Conservation (phyloP, 2,329 filamentous ascomycete species). For the Colletotrichum plurivorum region DNA sequence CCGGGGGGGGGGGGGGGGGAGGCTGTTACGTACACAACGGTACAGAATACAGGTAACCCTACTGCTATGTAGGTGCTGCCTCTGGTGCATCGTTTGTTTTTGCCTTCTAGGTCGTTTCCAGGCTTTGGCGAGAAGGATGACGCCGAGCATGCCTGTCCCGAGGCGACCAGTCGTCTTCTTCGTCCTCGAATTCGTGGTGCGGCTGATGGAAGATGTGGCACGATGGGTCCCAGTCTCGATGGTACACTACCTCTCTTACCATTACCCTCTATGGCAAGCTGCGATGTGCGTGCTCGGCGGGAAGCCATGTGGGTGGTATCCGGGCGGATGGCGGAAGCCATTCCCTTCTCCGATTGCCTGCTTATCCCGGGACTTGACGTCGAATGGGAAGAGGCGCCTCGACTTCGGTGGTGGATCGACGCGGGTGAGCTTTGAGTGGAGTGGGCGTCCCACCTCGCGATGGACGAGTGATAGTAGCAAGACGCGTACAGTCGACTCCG, state of each 20-base stretch:
- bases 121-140: neutral
- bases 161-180: conserved; percentile 7
- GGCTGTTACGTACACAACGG: neutral
- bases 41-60: too few species aligned
- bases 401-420: conserved; percentile 18
- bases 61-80: neutral
- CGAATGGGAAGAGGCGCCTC: conserved; percentile 17
- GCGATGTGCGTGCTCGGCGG: conserved; percentile 22
- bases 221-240: conserved; percentile 17
- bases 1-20: too few species aligned
- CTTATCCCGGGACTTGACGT: conserved; percentile 7
- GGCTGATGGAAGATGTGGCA: conserved; percentile 24
- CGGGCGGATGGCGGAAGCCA: conserved; percentile 29
- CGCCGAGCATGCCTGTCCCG: conserved; percentile 4
- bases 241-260: neutral
- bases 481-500: conserved; percentile 12
- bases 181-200: conserved; percentile 1
- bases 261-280: conserved; percentile 3
- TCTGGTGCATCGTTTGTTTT: neutral
- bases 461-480: conserved; percentile 10
- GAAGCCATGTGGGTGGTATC: conserved; percentile 33
- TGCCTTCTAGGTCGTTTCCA: neutral
- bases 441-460: conserved; percentile 12
- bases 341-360: conserved; percentile 14
- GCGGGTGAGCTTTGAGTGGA: conserved; percentile 25